These are phyloP conservation scores for Xylariaceae sp. DNA, from an alignment of 2,329 filamentous ascomycete species.

Conservation along the genomic window DNA sequence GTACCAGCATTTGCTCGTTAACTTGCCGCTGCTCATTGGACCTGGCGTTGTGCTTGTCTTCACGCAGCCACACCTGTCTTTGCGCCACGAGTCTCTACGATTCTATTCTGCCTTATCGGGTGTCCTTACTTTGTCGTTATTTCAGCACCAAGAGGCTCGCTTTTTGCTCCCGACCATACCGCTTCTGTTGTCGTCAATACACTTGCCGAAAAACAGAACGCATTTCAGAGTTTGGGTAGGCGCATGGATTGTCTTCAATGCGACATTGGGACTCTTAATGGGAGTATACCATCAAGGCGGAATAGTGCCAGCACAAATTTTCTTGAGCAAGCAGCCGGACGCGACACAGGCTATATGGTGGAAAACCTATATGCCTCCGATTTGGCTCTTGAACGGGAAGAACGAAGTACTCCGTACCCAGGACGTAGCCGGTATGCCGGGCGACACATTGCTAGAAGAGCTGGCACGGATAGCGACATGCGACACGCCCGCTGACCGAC, in stretches of 20 bases:
- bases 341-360: constrained; percentile 71
- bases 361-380: constrained; percentile 79
- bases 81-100: constrained; percentile 49
- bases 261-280: constrained; percentile 64
- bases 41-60: constrained; percentile 61
- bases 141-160: constrained; percentile 74
- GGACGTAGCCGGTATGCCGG: constrained; percentile 69
- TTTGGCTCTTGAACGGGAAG: constrained; percentile 73
- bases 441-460: constrained; percentile 53
- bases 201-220: constrained; percentile 52
- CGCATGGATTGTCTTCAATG: constrained; percentile 65
- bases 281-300: constrained; percentile 79
- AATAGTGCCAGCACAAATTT: constrained; percentile 68
- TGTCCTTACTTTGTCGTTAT: constrained; percentile 62
- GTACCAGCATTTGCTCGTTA: constrained; percentile 69
- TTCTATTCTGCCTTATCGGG: constrained; percentile 71
- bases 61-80: constrained; percentile 49
- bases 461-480: constrained; percentile 57
- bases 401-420: constrained; percentile 64
- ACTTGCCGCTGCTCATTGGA: constrained; percentile 66
- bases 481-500: constrained; percentile 51
- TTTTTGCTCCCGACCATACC: constrained; percentile 72
- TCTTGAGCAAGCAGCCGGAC: constrained; percentile 63
- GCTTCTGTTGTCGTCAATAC: constrained; percentile 68
- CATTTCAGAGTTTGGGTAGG: constrained; percentile 50